Percentiles rank a stretch among this genome's conserved stretches.
Evolutionary conservation across 257 asterid genomes (phyloP).

Genomic region (Nicotiana attenuata): DNA sequence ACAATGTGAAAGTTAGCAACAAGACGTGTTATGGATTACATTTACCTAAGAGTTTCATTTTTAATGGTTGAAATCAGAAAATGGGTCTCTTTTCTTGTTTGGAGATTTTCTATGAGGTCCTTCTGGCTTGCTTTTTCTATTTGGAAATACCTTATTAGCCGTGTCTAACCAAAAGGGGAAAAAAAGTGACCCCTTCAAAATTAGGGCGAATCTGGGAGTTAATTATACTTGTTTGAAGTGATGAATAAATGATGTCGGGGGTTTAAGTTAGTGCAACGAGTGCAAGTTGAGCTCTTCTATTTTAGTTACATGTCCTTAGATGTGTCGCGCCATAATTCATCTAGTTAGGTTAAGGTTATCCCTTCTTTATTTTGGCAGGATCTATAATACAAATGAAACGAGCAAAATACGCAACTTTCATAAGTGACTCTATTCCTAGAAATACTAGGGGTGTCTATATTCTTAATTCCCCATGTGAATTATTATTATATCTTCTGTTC

Average conservation of each 20-base stretch:
- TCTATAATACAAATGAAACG: no score
- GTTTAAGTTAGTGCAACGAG: not conserved
- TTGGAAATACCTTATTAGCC: not conserved
- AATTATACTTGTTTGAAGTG: not conserved
- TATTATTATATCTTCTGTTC: no score
- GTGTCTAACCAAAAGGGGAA: not conserved
- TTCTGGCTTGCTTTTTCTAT: not conserved
- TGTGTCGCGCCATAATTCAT: no score
- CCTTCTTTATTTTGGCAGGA: no score
- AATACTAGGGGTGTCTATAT: no score
- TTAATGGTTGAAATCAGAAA: not conserved
- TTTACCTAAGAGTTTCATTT: not conserved
- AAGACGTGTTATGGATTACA: not conserved
- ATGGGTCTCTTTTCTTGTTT: not conserved
- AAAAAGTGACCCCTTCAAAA: not conserved
- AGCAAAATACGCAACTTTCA: no score
- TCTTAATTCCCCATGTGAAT: no score
- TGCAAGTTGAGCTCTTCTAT: no score
- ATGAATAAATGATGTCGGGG: not conserved
- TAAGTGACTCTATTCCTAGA: no score
- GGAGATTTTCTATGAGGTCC: not conserved
- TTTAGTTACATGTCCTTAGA: no score
- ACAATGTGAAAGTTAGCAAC: not conserved
- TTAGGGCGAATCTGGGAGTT: not conserved
- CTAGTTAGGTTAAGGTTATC: no score